Evolutionary conservation across 108 stramenopile genomes (phyloP).

Genomic region (Nitzschia sp.): DNA sequence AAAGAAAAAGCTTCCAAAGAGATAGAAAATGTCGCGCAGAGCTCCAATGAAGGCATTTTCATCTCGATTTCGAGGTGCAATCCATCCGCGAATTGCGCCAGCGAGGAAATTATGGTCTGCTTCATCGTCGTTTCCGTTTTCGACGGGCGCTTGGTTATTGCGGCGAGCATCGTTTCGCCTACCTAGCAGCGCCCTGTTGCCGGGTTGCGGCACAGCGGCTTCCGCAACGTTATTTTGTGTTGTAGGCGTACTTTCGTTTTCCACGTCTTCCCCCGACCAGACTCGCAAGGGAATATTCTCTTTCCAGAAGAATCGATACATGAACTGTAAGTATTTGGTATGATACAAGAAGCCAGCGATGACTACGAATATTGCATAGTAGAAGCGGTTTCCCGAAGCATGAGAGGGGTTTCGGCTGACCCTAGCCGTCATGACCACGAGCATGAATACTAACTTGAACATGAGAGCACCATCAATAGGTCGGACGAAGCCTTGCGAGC

Average conservation of each 20-base stretch:
- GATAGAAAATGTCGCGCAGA: constrained; percentile 19
- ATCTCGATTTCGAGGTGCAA: neutral
- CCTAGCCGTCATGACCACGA: constrained; percentile 21
- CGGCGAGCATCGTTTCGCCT: neutral
- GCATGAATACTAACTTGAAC: constrained; percentile 44
- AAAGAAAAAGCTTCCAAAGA: constrained; percentile 37
- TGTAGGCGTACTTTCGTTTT: neutral
- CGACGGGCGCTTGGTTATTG: neutral
- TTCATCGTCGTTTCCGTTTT: neutral
- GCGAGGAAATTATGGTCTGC: neutral
- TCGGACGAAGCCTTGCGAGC: constrained; percentile 14
- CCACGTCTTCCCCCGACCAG: constrained; percentile 28
- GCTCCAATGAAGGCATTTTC: neutral
- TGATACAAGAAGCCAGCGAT: constrained; percentile 40
- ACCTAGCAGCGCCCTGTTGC: neutral
- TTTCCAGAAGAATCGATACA: constrained; percentile 42
- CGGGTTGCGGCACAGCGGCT: neutral
- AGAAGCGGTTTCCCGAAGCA: neutral
- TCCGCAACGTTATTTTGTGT: neutral
- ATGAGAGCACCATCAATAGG: constrained; percentile 35
- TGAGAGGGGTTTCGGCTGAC: constrained; percentile 1
- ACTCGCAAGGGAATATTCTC: constrained; percentile 30
- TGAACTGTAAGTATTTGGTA: constrained; percentile 25
- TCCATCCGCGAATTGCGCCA: neutral
- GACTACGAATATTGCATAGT: constrained; percentile 2